Evolutionary conservation across 179 eudicot species (phyloP), one percentile per base, ranked within the genome.

Genomic region (Camellia oleifera): DNA sequence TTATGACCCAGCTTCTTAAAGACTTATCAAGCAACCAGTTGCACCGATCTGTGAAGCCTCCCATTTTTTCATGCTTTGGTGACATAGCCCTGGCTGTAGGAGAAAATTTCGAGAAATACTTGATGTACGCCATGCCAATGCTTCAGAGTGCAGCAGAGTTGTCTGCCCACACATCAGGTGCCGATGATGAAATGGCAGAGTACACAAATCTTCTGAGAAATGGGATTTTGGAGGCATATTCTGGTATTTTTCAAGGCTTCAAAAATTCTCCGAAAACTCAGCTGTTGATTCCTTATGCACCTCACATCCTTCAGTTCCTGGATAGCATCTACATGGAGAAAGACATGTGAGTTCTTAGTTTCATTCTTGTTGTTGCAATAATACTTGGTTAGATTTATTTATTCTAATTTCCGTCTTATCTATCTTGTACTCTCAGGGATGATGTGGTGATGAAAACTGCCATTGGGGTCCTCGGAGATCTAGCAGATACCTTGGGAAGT

Each of bases 81-180:
- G 97, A 93, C 86, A 89, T 93, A 77, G 89, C 97, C 20, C 88
- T 93, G 57, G 96, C 97, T 20, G 89, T 94, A 70, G 98, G 98
- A 61, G 97, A 94, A 80, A 88, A 91, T 72, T 94, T 94, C 48
- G 97, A 94, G 87, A 94, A 92, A 75, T 94, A 94, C 79, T 79
- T 94, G 86, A 83, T 88, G 87, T 94, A 92, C 84, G 92, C 93
- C 64, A 91, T 94, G 98, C 94, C 98, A 40, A 94, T 92, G 98
- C 92, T 94, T 69, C 97, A 94, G 83, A 88, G 95, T 87, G 98
- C 98, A 40, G 94, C 95, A n/a, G 98, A 94, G 46, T 84, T 92
- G 85, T 92, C 97, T 69, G 83, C 87, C 58, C 95, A 83, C 80
- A 83, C 95, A 74, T 90, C 91, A 58, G 91, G 90, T 77, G 88